Conservation (phyloP, 208 protist genomes). For the Trypanosoma melophagium region DNA sequence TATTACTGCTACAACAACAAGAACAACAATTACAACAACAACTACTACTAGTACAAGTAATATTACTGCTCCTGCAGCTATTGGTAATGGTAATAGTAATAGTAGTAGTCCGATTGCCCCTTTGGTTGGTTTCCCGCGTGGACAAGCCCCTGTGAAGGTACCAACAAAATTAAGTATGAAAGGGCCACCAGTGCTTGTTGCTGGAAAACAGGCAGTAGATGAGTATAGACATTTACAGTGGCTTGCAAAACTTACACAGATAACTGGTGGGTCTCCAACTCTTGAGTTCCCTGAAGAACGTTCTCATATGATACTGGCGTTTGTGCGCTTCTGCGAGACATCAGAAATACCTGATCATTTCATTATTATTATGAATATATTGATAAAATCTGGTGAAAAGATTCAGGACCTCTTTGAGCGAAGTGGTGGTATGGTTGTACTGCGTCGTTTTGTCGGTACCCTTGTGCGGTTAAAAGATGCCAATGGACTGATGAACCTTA, state of each 20-base stretch:
- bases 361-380: conserved; percentile 50
- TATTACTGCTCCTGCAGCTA: conserved; percentile 15
- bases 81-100: conserved; percentile 16
- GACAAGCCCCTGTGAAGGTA: conserved; percentile 21
- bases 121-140: conserved; percentile 33
- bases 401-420: conserved; percentile 70
- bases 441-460: conserved; percentile 60
- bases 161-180: conserved; percentile 11
- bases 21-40: not conserved
- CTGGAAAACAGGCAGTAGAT: conserved; percentile 56
- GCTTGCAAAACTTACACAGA: conserved; percentile 60
- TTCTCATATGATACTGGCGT: conserved; percentile 41
- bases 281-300: conserved; percentile 67
- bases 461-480: conserved; percentile 37
- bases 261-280: conserved; percentile 47
- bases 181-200: conserved; percentile 23
- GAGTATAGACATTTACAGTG: conserved; percentile 76
- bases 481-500: conserved; percentile 45
- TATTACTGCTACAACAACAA: not conserved
- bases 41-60: conserved; percentile 1
- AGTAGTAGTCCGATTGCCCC: conserved; percentile 19
- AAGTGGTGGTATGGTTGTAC: conserved; percentile 58
- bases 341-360: conserved; percentile 60
- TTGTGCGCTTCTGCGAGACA: conserved; percentile 76
- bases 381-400: conserved; percentile 49